phyloP scores from a whole-genome alignment of 148 eudicot species.

The Vaccinium myrtillus region DNA sequence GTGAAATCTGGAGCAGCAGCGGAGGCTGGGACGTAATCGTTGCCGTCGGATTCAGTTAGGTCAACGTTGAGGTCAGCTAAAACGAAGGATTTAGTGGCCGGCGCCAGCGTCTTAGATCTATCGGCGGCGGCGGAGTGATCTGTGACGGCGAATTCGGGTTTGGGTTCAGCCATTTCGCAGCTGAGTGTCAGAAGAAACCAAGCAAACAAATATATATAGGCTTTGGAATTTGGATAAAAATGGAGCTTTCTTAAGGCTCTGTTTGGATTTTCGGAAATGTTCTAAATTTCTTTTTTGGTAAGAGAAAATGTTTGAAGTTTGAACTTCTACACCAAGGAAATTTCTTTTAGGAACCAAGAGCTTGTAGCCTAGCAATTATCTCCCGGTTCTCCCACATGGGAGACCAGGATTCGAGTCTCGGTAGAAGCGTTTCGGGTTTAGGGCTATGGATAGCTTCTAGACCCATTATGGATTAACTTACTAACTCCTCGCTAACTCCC shows the following conservation, averaged over 20 bases:
- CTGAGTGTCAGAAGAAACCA: neutral
- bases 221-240: neutral
- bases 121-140: slow-evolving; percentile 21
- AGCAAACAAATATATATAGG: neutral
- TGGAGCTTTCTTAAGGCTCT: neutral
- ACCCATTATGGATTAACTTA: no score
- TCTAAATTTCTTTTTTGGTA: no score
- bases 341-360: no score
- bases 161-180: slow-evolving; percentile 12
- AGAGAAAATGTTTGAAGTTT: no score
- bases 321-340: no score
- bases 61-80: slow-evolving; percentile 88
- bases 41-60: slow-evolving; percentile 68
- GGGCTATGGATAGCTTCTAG: no score
- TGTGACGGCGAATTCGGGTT: neutral
- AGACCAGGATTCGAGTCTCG: no score
- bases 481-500: no score
- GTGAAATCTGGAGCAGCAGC: neutral
- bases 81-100: slow-evolving; percentile 49
- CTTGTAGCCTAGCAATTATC: no score
- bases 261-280: no score
- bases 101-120: slow-evolving; percentile 17
- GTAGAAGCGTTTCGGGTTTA: no score
- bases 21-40: slow-evolving; percentile 26
- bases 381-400: no score